A percentile compares a stretch with the other conserved stretches of the same genome.
Evolutionary conservation across 2,329 filamentous ascomycete species (phyloP).

Genomic region (Periconia sp.): DNA sequence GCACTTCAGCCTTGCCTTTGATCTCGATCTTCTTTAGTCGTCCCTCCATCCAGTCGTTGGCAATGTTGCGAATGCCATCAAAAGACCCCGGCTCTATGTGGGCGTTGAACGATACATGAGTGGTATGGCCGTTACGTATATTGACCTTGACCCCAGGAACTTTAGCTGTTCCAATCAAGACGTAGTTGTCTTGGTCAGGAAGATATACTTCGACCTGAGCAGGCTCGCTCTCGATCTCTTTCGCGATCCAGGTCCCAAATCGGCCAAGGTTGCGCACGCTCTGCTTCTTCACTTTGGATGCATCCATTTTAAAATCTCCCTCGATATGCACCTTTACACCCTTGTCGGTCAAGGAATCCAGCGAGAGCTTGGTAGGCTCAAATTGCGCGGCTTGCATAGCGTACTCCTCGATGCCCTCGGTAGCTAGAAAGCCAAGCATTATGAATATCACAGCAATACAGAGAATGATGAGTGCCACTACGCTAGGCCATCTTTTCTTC

Average conservation of each 20-base stretch:
- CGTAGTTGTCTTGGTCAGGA: constrained; percentile 80
- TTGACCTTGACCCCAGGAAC: constrained; percentile 78
- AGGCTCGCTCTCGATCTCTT: constrained; percentile 74
- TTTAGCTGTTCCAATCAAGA: constrained; percentile 76
- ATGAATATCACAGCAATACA: constrained; percentile 69
- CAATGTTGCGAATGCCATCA: constrained; percentile 77
- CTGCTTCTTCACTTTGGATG: constrained; percentile 72
- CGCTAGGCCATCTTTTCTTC: constrained; percentile 73
- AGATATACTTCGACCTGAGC: constrained; percentile 78
- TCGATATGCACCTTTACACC: constrained; percentile 82
- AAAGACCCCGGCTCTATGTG: constrained; percentile 78
- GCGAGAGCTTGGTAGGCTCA: constrained; percentile 80
- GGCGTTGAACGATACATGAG: constrained; percentile 77
- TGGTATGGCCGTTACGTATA: constrained; percentile 78
- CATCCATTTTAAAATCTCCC: constrained; percentile 82
- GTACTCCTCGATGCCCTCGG: constrained; percentile 82
- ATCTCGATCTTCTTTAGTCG: constrained; percentile 74
- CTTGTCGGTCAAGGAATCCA: constrained; percentile 80
- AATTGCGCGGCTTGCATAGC: constrained; percentile 82
- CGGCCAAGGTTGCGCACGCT: constrained; percentile 77
- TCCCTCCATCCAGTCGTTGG: constrained; percentile 87
- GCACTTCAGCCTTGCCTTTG: constrained; percentile 74
- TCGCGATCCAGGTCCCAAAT: constrained; percentile 79
- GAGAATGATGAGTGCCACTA: constrained; percentile 73
- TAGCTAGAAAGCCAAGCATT: constrained; percentile 84